Conservation (phyloP, 192 early-diverging fungal genomes). For the Dissophora globulifera region DNA sequence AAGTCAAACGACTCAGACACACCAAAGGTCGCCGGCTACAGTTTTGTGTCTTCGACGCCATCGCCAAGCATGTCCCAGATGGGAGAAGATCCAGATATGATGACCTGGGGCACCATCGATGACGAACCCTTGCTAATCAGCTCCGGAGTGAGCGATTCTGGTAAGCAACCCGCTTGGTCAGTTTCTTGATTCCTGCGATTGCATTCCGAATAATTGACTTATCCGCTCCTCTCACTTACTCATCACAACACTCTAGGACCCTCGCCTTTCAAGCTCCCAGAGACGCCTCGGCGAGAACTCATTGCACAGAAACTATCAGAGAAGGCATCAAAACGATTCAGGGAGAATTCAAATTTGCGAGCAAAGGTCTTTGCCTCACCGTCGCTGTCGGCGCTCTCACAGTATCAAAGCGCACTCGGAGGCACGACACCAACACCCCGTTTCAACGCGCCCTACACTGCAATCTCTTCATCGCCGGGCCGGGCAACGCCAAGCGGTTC, state of each 20-base stretch:
- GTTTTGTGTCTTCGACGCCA: conserved; percentile 77
- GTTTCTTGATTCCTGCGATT: too few species aligned
- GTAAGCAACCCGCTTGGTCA: too few species aligned
- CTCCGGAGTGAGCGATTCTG: conserved; percentile 17
- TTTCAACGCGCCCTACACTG: conserved; percentile 26
- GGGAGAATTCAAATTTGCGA: conserved; percentile 38
- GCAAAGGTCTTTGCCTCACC: conserved; percentile 40
- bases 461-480: background rate
- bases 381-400: conserved; percentile 18
- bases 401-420: conserved; percentile 26
- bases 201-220: too few species aligned
- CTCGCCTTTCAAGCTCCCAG: conserved; percentile 67
- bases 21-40: conserved; percentile 67
- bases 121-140: conserved; percentile 78
- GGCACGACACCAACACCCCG: conserved; percentile 31
- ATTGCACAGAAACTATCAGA: conserved; percentile 70
- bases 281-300: conserved; percentile 71
- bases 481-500: background rate
- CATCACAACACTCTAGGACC: conserved; percentile 25
- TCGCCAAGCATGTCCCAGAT: conserved; percentile 69
- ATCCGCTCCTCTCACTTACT: too few species aligned
- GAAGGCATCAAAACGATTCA: conserved; percentile 66
- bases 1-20: conserved; percentile 61
- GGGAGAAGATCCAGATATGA: conserved; percentile 70
- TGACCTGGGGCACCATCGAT: conserved; percentile 91